These are phyloP conservation scores for Hortaea sp. DNA, from an alignment of 2,329 filamentous ascomycete species.

Conservation along the genomic window DNA sequence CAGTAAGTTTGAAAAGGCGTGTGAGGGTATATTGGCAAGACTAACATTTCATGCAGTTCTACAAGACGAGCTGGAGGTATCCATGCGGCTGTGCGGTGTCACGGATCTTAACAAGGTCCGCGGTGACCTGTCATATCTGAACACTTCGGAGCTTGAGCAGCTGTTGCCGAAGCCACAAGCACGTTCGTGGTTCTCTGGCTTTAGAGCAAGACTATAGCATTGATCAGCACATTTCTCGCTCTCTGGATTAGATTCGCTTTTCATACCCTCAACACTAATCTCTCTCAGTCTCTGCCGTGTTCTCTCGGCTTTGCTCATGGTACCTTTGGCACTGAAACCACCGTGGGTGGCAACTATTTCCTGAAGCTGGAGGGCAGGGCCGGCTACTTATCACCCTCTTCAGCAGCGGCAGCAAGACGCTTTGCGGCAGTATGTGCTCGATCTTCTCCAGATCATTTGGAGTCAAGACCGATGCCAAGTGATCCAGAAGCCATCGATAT, in stretches of 20 bases:
- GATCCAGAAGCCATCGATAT: neutral
- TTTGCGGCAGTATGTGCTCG: neutral
- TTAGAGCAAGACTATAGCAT: constrained; percentile 4
- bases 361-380: too few species aligned
- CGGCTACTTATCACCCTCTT: neutral
- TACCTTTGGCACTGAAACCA: too few species aligned
- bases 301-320: too few species aligned
- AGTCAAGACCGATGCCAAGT: neutral
- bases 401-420: neutral
- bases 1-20: constrained; percentile 33
- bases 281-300: too few species aligned
- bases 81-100: constrained; percentile 57
- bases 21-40: neutral
- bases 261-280: too few species aligned
- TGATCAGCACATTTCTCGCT: neutral
- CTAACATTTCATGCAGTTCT: constrained; percentile 23
- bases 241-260: neutral
- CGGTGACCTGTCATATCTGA: constrained; percentile 46
- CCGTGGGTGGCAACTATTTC: too few species aligned
- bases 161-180: constrained; percentile 26
- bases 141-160: constrained; percentile 43
- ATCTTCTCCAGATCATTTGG: neutral
- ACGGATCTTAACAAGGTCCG: constrained; percentile 51
- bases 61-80: constrained; percentile 52
- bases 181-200: constrained; percentile 2